Conservation (phyloP, 2,329 filamentous ascomycete genomes). For the Lachnellula arida region DNA sequence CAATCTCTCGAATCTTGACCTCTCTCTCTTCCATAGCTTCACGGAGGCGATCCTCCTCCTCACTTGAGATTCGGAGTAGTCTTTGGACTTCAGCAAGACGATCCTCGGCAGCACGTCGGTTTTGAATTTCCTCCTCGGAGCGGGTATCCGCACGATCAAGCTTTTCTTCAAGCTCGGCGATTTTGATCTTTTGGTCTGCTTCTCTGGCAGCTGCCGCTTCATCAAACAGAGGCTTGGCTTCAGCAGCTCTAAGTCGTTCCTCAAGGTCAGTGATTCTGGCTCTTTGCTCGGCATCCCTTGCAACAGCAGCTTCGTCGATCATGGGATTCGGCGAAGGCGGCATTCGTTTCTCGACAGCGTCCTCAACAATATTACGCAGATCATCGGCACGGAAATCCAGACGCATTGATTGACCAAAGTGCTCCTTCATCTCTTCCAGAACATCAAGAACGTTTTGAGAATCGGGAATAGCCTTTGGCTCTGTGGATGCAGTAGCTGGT, state of each 20-base stretch:
- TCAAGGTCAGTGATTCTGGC: conserved; percentile 53
- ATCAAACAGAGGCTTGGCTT: conserved; percentile 49
- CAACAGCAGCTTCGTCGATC: conserved; percentile 36
- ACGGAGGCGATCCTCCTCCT: conserved; percentile 65
- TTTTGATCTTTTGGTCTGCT: conserved; percentile 17
- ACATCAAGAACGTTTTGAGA: conserved; percentile 58
- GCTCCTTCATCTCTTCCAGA: conserved; percentile 57
- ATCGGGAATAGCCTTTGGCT: conserved; percentile 23
- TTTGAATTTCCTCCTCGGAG: conserved; percentile 58
- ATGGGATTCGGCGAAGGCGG: conserved; percentile 41
- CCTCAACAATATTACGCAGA: conserved; percentile 58
- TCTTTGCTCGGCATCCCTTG: conserved; percentile 18
- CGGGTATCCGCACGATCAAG: conserved; percentile 59
- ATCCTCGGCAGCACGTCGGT: conserved; percentile 65
- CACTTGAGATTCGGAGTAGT: conserved; percentile 62
- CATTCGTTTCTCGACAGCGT: conserved; percentile 55
- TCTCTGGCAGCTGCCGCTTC: conserved; percentile 20
- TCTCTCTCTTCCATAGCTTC: conserved; percentile 65
- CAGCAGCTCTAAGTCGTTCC: conserved; percentile 58
- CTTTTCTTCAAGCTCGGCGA: conserved; percentile 66
- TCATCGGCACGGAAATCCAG: conserved; percentile 46
- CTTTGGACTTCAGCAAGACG: conserved; percentile 68
- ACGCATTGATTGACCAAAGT: conserved; percentile 43
- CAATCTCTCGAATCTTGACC: conserved; percentile 58
- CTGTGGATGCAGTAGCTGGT: conserved; percentile 26